Evolutionary conservation across 805 yeast species (phyloP).

Genomic region (Priceomyces melissophilus): DNA sequence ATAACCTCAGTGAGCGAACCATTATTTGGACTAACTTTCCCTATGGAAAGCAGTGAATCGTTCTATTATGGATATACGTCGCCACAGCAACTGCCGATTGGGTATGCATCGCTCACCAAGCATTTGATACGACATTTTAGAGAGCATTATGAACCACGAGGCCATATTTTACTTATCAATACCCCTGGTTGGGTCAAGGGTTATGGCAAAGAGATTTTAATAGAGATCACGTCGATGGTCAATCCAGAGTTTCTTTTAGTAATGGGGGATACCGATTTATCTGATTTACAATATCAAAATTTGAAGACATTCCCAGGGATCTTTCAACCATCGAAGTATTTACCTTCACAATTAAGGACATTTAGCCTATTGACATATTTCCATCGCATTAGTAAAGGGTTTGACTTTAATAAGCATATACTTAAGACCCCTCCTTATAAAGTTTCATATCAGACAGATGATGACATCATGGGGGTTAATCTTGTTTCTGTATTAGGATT

Average conservation of each 20-base stretch:
- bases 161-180: constrained; percentile 55
- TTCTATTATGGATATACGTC: constrained; percentile 59
- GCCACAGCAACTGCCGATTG: constrained; percentile 63
- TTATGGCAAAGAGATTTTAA: constrained; percentile 67
- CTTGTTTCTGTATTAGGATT: constrained; percentile 22
- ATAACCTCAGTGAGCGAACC: constrained; percentile 34
- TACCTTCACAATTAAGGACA: constrained; percentile 51
- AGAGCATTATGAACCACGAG: constrained; percentile 14
- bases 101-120: constrained; percentile 45
- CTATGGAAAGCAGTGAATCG: constrained; percentile 13
- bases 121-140: constrained; percentile 36
- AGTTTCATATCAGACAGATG: constrained; percentile 21
- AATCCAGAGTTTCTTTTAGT: constrained; percentile 58
- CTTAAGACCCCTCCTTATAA: constrained; percentile 22
- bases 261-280: constrained; percentile 30
- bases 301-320: constrained; percentile 32
- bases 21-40: constrained; percentile 25
- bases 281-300: constrained; percentile 21
- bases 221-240: constrained; percentile 38
- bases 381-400: constrained; percentile 35
- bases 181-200: constrained; percentile 94
- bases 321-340: constrained; percentile 30
- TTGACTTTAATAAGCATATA: constrained; percentile 22
- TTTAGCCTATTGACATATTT: constrained; percentile 52
- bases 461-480: constrained; percentile 19